Conservation (phyloP, 2,329 filamentous ascomycete species). For the Aspergillus floridensis region DNA sequence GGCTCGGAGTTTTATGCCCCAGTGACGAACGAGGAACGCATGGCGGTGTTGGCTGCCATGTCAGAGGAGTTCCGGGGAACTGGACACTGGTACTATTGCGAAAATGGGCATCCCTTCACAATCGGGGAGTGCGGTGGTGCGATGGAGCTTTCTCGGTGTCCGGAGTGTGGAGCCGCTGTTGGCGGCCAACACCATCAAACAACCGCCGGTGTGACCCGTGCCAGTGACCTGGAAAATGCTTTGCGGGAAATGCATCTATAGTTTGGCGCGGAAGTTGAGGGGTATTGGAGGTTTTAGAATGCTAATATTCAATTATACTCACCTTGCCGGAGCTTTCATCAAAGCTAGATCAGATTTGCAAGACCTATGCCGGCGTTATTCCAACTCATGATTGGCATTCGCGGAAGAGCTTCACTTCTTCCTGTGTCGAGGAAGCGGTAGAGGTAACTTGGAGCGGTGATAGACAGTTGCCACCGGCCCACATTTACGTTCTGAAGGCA, state of each 20-base stretch:
- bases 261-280: background rate
- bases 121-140: slow-evolving; percentile 67
- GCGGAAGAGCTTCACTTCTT: no score
- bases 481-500: no score
- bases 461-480: no score
- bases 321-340: no score
- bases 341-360: no score
- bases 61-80: slow-evolving; percentile 49
- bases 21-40: slow-evolving; percentile 53
- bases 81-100: slow-evolving; percentile 49
- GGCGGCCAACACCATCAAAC: slow-evolving; percentile 55
- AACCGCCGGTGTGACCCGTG: slow-evolving; percentile 54
- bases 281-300: background rate
- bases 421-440: no score
- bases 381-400: no score
- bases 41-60: slow-evolving; percentile 54
- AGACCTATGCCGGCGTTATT: no score
- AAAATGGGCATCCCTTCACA: slow-evolving; percentile 52
- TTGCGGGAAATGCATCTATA: background rate
- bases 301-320: no score
- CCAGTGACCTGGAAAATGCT: slow-evolving; percentile 54
- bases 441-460: no score
- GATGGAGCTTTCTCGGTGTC: slow-evolving; percentile 60
- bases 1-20: slow-evolving; percentile 49
- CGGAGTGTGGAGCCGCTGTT: slow-evolving; percentile 59